Base-by-base conservation (phyloP, 768 basidiomycete genomes). In the Psilocybe azurescens region DNA sequence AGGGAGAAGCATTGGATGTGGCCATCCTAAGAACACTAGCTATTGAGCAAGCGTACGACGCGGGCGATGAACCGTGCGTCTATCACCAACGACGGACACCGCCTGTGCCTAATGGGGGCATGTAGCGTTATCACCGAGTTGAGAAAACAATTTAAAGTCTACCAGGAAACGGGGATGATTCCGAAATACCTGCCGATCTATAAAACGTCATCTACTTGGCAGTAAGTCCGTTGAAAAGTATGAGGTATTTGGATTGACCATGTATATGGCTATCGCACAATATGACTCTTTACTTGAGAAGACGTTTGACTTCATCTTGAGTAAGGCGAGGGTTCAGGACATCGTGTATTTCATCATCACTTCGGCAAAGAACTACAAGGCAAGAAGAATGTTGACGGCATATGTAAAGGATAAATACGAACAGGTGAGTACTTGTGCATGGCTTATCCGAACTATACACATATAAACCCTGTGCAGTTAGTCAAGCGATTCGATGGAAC, bases 111-210 rank as follows among this genome's bases (percentile, higher is more conserved):
- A n/a, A n/a, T n/a, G n/a, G n/a, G n/a, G n/a, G n/a, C n/a, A n/a
- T n/a, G n/a, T n/a, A 95, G 92, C 50, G 89, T 92, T n/a, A 74
- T 97, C 65, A 78, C 83, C 50, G 91, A 94, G 70, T 78, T 97
- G 53, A 77, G 81, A 67, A 75, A 76, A 28, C 88, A 92, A 58
- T 98, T 97, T 79, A 76, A 79, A 38, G 77, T 83, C 30, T 94
- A 88, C 71, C 72, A 89, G 67, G 81, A 85, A 61, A 91, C 86
- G 13, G 85, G 86, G 9, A 97, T 69, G 86, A 90, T 36, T 24
- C 24, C 44, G n/a, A 16, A 20, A 93, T 99, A 65, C 93, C 94
- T 5, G 83, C 87, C 29, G 96, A 98, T 75, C 75, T 99, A 48
- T 83, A 90, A 66, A 69, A 78, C 32, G 75, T 81, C 39, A 85